phyloP scores from a whole-genome alignment of 768 basidiomycete species.

The Amanita jacksonii region DNA sequence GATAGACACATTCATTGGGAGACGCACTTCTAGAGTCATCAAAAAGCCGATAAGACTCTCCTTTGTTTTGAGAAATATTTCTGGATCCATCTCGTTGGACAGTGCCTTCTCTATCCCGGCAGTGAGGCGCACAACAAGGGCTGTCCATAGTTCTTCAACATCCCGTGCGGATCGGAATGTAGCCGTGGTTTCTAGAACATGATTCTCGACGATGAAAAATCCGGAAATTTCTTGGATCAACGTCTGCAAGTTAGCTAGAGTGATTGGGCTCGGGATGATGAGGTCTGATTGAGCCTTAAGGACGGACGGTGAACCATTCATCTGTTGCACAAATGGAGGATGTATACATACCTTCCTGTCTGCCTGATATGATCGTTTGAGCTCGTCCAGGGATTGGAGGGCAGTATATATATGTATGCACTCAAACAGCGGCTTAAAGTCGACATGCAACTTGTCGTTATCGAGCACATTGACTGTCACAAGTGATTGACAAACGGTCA shows the following conservation, averaged over 20 bases:
- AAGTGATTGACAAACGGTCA: conserved; percentile 9
- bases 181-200: conserved; percentile 83
- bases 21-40: conserved; percentile 79
- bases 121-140: conserved; percentile 64
- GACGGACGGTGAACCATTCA: conserved; percentile 7
- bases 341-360: conserved; percentile 67
- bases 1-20: not conserved
- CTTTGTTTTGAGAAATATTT: conserved; percentile 75
- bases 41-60: conserved; percentile 79
- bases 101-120: conserved; percentile 67
- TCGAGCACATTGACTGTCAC: conserved; percentile 81
- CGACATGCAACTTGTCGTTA: conserved; percentile 79
- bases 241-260: conserved; percentile 54
- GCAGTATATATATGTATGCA: conserved; percentile 96
- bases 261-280: conserved; percentile 72
- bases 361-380: conserved; percentile 91
- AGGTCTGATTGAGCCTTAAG: conserved; percentile 90
- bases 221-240: conserved; percentile 92
- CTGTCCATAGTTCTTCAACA: conserved; percentile 94
- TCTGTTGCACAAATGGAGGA: not conserved
- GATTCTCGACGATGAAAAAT: conserved; percentile 93
- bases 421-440: conserved; percentile 92
- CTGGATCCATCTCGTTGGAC: conserved; percentile 65
- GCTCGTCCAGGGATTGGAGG: conserved; percentile 81
- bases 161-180: conserved; percentile 86